These are phyloP conservation scores for Pythium scleroteichum DNA, from an alignment of 352 stramenopile species.

Conservation along the genomic window DNA sequence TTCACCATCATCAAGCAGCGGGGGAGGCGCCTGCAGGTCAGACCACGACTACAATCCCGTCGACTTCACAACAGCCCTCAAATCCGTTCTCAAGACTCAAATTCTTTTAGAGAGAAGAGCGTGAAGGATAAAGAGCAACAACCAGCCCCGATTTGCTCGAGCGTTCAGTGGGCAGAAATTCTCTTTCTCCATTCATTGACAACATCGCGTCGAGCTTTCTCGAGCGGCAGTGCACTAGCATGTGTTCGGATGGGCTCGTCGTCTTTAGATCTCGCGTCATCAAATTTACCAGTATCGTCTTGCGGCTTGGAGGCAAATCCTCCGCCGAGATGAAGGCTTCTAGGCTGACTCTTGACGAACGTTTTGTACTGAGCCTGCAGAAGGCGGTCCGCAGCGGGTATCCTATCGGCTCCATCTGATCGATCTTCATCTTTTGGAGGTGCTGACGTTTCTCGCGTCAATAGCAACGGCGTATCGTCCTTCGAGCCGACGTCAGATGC, in stretches of 20 bases:
- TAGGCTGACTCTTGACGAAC: slow-evolving; percentile 20
- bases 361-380: slow-evolving; percentile 12
- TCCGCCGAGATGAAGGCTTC: slow-evolving; percentile 20
- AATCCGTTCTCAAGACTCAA: slow-evolving; percentile 10
- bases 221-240: neutral
- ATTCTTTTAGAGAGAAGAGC: slow-evolving; percentile 3
- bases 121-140: neutral
- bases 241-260: neutral
- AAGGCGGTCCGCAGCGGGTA: neutral
- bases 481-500: neutral
- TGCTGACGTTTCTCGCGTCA: neutral
- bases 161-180: neutral
- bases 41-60: neutral
- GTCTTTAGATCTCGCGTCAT: neutral
- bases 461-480: neutral
- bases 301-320: slow-evolving; percentile 27
- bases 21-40: neutral
- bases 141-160: neutral
- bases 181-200: slow-evolving; percentile 18
- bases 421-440: neutral
- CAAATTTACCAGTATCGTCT: neutral
- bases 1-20: slow-evolving; percentile 20
- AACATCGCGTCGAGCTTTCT: slow-evolving; percentile 15
- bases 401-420: neutral
- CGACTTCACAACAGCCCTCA: neutral